phyloP scores from a whole-genome alignment of 2,329 filamentous ascomycete genomes.

The Sporothrix brunneoviolacea region DNA sequence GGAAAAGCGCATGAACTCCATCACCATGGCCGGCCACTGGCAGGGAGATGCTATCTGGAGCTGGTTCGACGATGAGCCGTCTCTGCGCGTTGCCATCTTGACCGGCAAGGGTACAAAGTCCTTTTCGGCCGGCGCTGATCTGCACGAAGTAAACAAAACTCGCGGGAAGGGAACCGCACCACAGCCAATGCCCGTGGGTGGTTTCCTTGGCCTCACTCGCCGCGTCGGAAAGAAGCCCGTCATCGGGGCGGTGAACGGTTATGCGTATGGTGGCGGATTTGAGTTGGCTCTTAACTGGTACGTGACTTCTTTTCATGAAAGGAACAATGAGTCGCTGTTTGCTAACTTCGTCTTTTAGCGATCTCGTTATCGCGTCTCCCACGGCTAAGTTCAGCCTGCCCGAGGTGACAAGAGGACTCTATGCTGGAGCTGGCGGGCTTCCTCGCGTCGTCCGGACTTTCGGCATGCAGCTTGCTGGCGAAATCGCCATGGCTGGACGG shows the following conservation, averaged over 20 bases:
- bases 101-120: slow-evolving; percentile 44
- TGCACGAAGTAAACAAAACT: slow-evolving; percentile 38
- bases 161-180: slow-evolving; percentile 21
- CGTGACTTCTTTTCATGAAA: neutral
- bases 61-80: slow-evolving; percentile 47
- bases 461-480: slow-evolving; percentile 62
- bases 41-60: slow-evolving; percentile 43
- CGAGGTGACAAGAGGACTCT: slow-evolving; percentile 64
- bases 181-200: slow-evolving; percentile 6
- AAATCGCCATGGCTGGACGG: slow-evolving; percentile 62
- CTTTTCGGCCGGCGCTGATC: slow-evolving; percentile 49
- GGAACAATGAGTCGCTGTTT: too few relatives aligned
- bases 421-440: slow-evolving; percentile 63
- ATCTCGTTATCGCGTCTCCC: slow-evolving; percentile 50
- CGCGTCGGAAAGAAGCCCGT: slow-evolving; percentile 54
- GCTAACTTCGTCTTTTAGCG: slow-evolving; percentile 21
- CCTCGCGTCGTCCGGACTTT: slow-evolving; percentile 59
- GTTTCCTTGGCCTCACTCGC: slow-evolving; percentile 35
- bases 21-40: slow-evolving; percentile 36
- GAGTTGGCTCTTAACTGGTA: slow-evolving; percentile 56
- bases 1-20: slow-evolving; percentile 40
- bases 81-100: slow-evolving; percentile 41
- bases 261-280: slow-evolving; percentile 53
- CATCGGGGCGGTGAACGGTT: slow-evolving; percentile 57
- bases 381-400: slow-evolving; percentile 52